Evolutionary conservation across 2,329 filamentous ascomycete genomes (phyloP), one percentile per base, ranked within the genome.

Genomic region (Beauveria asiatica): DNA sequence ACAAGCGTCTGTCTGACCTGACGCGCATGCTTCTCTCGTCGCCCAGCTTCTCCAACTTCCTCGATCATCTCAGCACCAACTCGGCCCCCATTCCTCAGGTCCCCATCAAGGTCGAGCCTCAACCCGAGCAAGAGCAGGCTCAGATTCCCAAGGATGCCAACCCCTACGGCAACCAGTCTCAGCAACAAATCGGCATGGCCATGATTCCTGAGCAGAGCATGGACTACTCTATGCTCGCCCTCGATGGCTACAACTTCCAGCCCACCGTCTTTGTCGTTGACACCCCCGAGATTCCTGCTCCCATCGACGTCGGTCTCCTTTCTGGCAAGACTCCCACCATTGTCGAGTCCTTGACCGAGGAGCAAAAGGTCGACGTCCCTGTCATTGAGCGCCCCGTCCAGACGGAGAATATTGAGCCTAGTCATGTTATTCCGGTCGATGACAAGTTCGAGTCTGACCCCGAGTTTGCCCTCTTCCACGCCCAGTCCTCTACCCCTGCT

Each of bases 21-120:
- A 90, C 87, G n/a, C 87, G 86, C 72, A 90, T 90, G 83, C 85
- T 93, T 30, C 80, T 93, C 19, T 85, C 85, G 5, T 93, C 90
- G 7, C 83, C 90, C 16, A 88, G 90, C 7, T 96, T 97, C 74
- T 91, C 83, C 64, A 88, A 84, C 75, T 92, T 90, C 70, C 81
- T 97, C 49, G 84, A 89, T 67, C 82, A 86, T 56, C 80, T 91
- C 42, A 87, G 83, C 73, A 74, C 78, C 65, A 86, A 85, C 69
- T 81, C 84, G 17, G 66, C 78, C 16, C 69, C 76, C 9, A 59
- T 74, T n/a, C 71, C 74, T 42, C 73, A 78, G 59, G 62, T 73
- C 25, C 69, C 66, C 37, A 66, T 75, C 63, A 75, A 76, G 68
- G 67, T 75, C 62, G 75, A 76, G 68, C 62, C 52, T 3, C 70